Evolutionary conservation across 139 green algal species (phyloP), one percentile per base, ranked within the genome.

Genomic region (Bryopsis sp.): DNA sequence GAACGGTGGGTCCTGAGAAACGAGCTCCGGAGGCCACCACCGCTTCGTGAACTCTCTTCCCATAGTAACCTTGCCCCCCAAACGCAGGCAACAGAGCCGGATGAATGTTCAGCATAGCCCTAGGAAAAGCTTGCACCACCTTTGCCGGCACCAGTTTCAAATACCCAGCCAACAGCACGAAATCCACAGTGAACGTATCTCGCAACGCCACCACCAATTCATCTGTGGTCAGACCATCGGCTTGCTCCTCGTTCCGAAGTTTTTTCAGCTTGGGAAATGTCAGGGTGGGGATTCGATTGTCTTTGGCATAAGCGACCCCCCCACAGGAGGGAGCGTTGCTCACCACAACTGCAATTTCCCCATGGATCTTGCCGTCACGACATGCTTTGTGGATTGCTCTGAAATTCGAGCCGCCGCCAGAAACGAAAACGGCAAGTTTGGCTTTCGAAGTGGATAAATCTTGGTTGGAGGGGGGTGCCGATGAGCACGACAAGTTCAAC

Each of bases 21-120:
- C 89, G 79, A n/a, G 80, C 89, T 4, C 94, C 94, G 2, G 86
- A 95, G 4, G 74, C 75, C 7, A 99, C 75, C 0, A 99, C 95
- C 2, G 90, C 92, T 19, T 82, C 59, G 76, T 99, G 95, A 28
- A 99, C 94, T 4, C 83, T 78, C 48, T 76, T 65, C 0, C 95
- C 95, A 59, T 97, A 99, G 66, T 89, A 88, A 32, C 94, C 95
- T 72, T 95, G 91, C 46, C 95, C 95, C 2, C 95, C 95, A 80
- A 99, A 99, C 1, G 88, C 76, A 3, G 95, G 95, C 65, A 99
- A 84, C 68, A 99, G 85, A 2, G 82, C 93, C 1, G 95, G 95
- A 76, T 99, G 95, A 72, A 99, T 97, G 85, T 99, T 99, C 37
- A 99, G 82, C 76, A 99, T 98, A 39, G 62, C 68, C 2, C 78